Evolutionary conservation across 768 basidiomycete genomes (phyloP), one percentile per base, ranked within the genome.

Genomic region (Lanmaoa pseudosensibilis): DNA sequence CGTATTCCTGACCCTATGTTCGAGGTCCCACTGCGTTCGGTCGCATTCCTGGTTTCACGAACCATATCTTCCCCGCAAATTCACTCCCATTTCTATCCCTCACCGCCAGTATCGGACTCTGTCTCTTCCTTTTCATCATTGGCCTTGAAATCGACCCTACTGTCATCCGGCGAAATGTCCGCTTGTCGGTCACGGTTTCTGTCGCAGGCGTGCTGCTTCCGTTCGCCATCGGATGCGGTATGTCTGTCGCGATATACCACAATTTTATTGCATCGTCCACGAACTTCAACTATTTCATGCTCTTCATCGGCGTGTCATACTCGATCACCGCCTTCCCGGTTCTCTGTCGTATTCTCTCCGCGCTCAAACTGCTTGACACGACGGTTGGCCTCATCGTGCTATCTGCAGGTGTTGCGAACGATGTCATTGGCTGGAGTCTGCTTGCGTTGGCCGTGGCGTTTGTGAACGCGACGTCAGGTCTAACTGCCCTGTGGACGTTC

Each of bases 361-460:
- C 95, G 64, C 83, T 96, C 39, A 92, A 95, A 71, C 78, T 99
- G 2, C 78, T 98, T 57, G 90, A 94, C 46, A 97, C 94, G 2
- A 90, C 86, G 0, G 94, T 99, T 39, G 97, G 96, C 10, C 86
- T 96, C 52, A 87, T 97, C 25, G 94, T 91, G 2, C 81, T 99
- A 8, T 91, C 92, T 5, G 94, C 95, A 0, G 96, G 95, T 23
- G 93, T 98, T 2, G 92, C 88, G 8, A 89, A 91, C 67, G 90
- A 92, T 65, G 90, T 94, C 65, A 81, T 93, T 52, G 92, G 89
- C 3, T 97, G 95, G 96, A 82, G 80, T 3, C 76, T 98, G 0
- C 82, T 99, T 10, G 96, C 96, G 0, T 78, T 99, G 37, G 90
- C 88, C 23, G 88, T 98, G 11, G 92, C 96, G 0, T 82, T 99